Base-by-base conservation (phyloP, 371 early-diverging fungal species). In the Mortierella sp. region DNA sequence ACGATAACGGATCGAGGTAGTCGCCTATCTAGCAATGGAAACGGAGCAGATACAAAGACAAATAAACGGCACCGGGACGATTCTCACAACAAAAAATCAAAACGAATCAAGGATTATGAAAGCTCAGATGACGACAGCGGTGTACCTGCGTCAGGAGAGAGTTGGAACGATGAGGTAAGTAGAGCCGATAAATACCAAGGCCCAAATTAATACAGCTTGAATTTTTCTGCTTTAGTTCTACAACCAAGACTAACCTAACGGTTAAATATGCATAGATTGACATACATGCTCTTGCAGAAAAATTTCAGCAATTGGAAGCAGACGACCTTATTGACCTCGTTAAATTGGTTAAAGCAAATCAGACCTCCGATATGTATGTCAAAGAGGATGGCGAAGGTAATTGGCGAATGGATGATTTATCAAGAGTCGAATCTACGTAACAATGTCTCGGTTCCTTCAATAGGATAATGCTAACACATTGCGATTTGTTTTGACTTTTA, bases 371-470 rank as follows among this genome's bases (percentile, higher is more conserved):
- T 9, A 84, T 79, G 80, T 84, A 84, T 66, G 76, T 84, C 32
- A 79, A 76, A 29, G 84, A 84, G 42, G 83, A 83, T 34, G 80
- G 70, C n/a, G 83, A 84, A 61, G 84, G 84, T 84, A 80, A 55
- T 0, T 51, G 17, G 3, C 4, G 19, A 54, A n/a, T n/a, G n/a
- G n/a, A n/a, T n/a, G n/a, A n/a, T n/a, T n/a, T n/a, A n/a, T n/a
- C n/a, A n/a, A n/a, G n/a, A n/a, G n/a, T n/a, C n/a, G n/a, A n/a
- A n/a, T n/a, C n/a, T n/a, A n/a, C n/a, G n/a, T n/a, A n/a, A n/a
- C n/a, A n/a, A n/a, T n/a, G n/a, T n/a, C n/a, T n/a, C n/a, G n/a
- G n/a, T n/a, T n/a, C n/a, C n/a, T n/a, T n/a, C n/a, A n/a, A n/a
- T n/a, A n/a, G n/a, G n/a, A n/a, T n/a, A n/a, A n/a, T n/a, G n/a